Evolutionary conservation across 2,329 filamentous ascomycete species (phyloP).

Genomic region (Penicillium palitans): DNA sequence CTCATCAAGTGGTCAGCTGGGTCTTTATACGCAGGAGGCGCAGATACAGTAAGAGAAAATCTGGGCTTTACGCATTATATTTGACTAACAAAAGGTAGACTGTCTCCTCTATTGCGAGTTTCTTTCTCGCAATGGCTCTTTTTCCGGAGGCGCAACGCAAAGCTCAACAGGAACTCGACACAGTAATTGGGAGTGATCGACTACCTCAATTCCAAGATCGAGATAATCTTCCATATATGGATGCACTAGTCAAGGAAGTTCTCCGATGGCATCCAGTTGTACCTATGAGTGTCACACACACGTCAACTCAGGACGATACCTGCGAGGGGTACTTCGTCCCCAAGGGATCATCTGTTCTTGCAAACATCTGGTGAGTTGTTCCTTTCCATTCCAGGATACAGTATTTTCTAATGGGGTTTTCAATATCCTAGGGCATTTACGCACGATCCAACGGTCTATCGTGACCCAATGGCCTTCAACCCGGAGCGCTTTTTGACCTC

Average conservation of each 20-base stretch:
- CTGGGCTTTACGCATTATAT: background rate
- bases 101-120: constrained; percentile 42
- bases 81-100: constrained; percentile 31
- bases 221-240: constrained; percentile 20
- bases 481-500: constrained; percentile 45
- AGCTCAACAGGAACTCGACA: constrained; percentile 45
- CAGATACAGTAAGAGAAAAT: constrained; percentile 38
- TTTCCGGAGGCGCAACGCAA: constrained; percentile 53
- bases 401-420: background rate
- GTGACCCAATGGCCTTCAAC: constrained; percentile 41
- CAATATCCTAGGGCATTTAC: constrained; percentile 39
- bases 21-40: constrained; percentile 46
- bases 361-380: constrained; percentile 39
- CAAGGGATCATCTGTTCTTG: constrained; percentile 38
- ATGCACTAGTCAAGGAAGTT: constrained; percentile 2
- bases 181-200: constrained; percentile 30
- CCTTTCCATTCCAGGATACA: too few species aligned
- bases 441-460: constrained; percentile 40
- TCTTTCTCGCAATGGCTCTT: constrained; percentile 53
- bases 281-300: background rate
- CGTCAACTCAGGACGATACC: background rate
- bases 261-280: constrained; percentile 5
- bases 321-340: constrained; percentile 25
- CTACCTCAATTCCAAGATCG: constrained; percentile 41
- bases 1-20: constrained; percentile 36